A percentile compares a stretch with the other conserved stretches of the same genome.
phyloP scores from a whole-genome alignment of 2,329 filamentous ascomycete genomes.

The Monosporascus sp. region DNA sequence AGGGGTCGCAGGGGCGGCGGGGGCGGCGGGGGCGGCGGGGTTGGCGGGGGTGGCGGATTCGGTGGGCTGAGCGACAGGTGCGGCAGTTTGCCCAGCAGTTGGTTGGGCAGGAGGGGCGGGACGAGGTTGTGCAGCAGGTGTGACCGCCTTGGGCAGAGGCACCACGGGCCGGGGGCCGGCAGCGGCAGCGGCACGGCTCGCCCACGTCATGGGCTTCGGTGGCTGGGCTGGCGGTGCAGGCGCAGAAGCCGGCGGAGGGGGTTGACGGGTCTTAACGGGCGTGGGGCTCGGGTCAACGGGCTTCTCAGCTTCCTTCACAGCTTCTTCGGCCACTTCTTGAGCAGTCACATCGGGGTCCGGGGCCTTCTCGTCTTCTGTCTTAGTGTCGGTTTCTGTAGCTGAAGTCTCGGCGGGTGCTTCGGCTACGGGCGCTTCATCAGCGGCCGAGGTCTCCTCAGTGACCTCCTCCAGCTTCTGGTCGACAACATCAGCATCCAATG shows the following conservation, averaged over 20 bases:
- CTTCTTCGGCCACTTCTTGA: slow-evolving; percentile 50
- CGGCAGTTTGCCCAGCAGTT: slow-evolving; percentile 42
- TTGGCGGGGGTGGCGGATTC: slow-evolving; percentile 28
- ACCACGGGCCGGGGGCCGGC: slow-evolving; percentile 47
- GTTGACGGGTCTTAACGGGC: slow-evolving; percentile 43
- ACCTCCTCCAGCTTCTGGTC: slow-evolving; percentile 73
- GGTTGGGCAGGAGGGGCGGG: slow-evolving; percentile 32
- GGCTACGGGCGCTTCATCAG: slow-evolving; percentile 28
- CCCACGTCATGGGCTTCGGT: slow-evolving; percentile 68
- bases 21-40: slow-evolving; percentile 18
- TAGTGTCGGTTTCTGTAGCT: slow-evolving; percentile 25
- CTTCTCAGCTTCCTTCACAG: slow-evolving; percentile 55
- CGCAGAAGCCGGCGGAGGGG: slow-evolving; percentile 50
- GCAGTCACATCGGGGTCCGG: slow-evolving; percentile 46
- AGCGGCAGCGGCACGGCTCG: slow-evolving; percentile 60
- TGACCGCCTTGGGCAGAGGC: slow-evolving; percentile 52
- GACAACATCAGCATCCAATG: slow-evolving; percentile 44
- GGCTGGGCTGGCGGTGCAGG: slow-evolving; percentile 38
- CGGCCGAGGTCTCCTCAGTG: slow-evolving; percentile 35
- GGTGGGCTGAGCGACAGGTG: slow-evolving; percentile 26
- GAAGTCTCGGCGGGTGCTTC: not conserved
- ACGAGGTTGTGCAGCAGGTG: slow-evolving; percentile 37
- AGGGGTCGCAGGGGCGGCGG: slow-evolving; percentile 21
- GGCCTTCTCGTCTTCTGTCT: slow-evolving; percentile 23
- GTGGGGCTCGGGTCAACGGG: slow-evolving; percentile 59